Evolutionary conservation across 805 yeast genomes (phyloP).

Genomic region (Cyberlindnera bimundalis): DNA sequence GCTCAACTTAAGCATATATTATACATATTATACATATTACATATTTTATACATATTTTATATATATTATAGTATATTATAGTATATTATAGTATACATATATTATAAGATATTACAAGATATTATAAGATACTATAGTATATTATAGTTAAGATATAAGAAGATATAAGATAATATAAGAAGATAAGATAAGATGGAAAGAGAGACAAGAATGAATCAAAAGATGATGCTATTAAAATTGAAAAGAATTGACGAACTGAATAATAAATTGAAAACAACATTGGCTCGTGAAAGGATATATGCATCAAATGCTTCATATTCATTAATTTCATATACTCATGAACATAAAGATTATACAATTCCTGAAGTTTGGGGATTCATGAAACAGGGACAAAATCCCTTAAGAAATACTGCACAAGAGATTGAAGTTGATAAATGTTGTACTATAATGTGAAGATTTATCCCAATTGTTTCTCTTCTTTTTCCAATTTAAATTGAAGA

Average conservation of each 20-base stretch:
- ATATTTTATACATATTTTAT: no score
- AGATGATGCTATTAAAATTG: slow-evolving; percentile 53
- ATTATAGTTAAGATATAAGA: no score
- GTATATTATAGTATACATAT: no score
- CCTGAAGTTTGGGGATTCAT: slow-evolving; percentile 42
- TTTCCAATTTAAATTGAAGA: slow-evolving; percentile 44
- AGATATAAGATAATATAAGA: no score
- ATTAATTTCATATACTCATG: slow-evolving; percentile 36
- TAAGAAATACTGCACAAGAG: slow-evolving; percentile 23
- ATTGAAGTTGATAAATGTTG: slow-evolving; percentile 28
- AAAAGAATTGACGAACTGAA: slow-evolving; percentile 60
- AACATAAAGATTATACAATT: slow-evolving; percentile 34
- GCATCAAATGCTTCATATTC: slow-evolving; percentile 59
- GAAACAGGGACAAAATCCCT: slow-evolving; percentile 36
- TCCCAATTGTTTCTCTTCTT: slow-evolving; percentile 46
- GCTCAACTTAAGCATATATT: no score
- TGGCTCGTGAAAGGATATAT: slow-evolving; percentile 55
- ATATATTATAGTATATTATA: no score
- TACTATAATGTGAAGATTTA: slow-evolving; percentile 29
- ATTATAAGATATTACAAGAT: no score
- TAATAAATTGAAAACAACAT: slow-evolving; percentile 45
- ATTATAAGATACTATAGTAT: no score
- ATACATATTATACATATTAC: no score
- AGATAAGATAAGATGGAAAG: no score
- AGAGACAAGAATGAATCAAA: slow-evolving; percentile 20